Percentiles rank a stretch among this genome's conserved stretches.
These are phyloP conservation scores for Biscutella auriculata DNA, from an alignment of 441 rosid species.

Conservation along the genomic window DNA sequence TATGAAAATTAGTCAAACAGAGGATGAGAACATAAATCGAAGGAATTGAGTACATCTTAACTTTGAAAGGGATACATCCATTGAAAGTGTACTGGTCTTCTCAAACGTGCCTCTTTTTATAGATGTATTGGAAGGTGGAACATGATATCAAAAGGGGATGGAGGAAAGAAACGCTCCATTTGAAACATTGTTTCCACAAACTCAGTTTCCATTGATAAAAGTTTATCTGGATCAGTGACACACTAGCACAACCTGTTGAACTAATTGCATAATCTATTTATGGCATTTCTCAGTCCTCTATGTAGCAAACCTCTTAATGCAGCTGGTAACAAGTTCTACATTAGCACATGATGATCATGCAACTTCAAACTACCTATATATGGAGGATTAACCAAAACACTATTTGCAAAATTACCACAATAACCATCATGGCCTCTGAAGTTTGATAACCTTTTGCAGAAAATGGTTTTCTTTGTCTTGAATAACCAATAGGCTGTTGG, in stretches of 20 bases:
- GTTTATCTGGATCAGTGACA: background rate
- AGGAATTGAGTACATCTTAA: background rate
- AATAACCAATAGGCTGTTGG: too few relatives aligned
- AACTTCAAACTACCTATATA: too few relatives aligned
- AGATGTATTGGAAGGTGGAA: background rate
- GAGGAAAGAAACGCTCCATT: background rate
- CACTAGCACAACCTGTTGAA: background rate
- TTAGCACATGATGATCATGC: background rate
- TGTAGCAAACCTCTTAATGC: background rate
- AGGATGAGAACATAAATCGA: too few relatives aligned
- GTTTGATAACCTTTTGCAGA: too few relatives aligned
- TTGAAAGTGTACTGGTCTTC: background rate
- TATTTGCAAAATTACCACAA: too few relatives aligned
- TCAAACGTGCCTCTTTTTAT: background rate
- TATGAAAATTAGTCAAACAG: too few relatives aligned
- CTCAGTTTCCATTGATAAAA: background rate
- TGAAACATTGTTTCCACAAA: background rate
- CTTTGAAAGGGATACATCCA: too few relatives aligned
- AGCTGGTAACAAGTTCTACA: background rate
- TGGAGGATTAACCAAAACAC: too few relatives aligned
- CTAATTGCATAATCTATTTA: background rate
- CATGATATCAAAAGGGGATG: background rate
- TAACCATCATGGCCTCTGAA: too few relatives aligned
- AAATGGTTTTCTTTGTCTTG: too few relatives aligned
- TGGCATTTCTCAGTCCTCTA: background rate